Base-by-base conservation (phyloP, 2,329 filamentous ascomycete species). In the Pestalotiopsis sp. region DNA sequence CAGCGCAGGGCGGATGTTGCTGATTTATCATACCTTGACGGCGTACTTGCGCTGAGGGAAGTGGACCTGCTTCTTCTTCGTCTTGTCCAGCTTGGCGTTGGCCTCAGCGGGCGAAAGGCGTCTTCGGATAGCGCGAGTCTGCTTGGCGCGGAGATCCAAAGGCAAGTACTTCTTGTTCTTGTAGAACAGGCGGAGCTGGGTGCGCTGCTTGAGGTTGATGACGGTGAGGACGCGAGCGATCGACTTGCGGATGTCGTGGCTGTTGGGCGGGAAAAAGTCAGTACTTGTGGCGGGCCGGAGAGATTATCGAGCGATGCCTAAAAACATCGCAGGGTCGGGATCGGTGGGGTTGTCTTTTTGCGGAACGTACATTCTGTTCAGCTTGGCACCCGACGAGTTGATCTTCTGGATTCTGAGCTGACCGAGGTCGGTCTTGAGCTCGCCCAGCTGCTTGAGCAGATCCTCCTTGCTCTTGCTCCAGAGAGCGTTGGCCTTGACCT, bases 391-490 rank as follows among this genome's bases (percentile, higher is more conserved):
- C 78, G 94, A 94, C 79, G 95, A 97, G 81, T 94, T 89, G 83
- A 99, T 95, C 92, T 99, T 98, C 89, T 98, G 95, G 83, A 97
- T 97, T 84, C 96, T 93, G 81, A 99, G 91, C 88, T 95, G 92
- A 82, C 94, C 93, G 78, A 99, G 91, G 89, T 99, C 97, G 75
- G 92, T 91, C 93, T 98, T 97, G 83, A 97, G 89, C 86, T 97
- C 94, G 79, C 91, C 91, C 81, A 98, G 91, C 86, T 97, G 94
- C 90, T 96, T 97, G 83, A 90, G 90, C 85, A 99, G 90, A 81
- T 99, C 97, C 82, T 97, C 94, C 92, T 98, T 98, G 92, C 90
- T 95, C 94, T 99, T 99, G 88, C 90, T 91, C 96, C 96, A 98
- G 86, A 99, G 94, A 87, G 93, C 90, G 87, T 90, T 90, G 85